Evolutionary conservation across 495 filamentous ascomycete genomes (phyloP).

Genomic region (Penicillium angulare): DNA sequence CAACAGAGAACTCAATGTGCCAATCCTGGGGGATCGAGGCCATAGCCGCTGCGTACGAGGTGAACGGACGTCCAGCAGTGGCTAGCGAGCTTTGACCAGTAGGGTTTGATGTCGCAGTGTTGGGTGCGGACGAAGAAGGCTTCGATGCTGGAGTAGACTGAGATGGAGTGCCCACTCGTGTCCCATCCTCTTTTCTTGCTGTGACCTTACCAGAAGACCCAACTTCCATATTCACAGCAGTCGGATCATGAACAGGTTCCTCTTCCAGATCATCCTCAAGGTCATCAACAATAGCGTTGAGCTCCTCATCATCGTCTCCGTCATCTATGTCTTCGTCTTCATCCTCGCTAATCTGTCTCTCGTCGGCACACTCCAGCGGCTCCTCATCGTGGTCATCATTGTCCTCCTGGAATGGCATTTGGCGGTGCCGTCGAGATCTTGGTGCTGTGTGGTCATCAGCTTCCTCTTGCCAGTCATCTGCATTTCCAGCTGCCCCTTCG

Average conservation of each 20-base stretch:
- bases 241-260: constrained; percentile 68
- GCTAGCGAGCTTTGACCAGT: constrained; percentile 37
- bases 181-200: constrained; percentile 95
- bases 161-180: constrained; percentile 81
- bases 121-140: constrained; percentile 43
- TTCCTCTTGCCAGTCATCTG: neutral
- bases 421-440: constrained; percentile 45
- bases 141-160: constrained; percentile 54
- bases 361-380: constrained; percentile 90
- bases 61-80: constrained; percentile 47
- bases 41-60: constrained; percentile 82
- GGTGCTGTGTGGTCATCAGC: constrained; percentile 12
- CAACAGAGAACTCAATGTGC: constrained; percentile 95
- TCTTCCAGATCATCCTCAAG: constrained; percentile 87
- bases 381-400: constrained; percentile 56
- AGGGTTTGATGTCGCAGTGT: constrained; percentile 19
- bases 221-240: constrained; percentile 90
- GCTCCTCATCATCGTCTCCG: constrained; percentile 60
- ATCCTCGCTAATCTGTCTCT: constrained; percentile 80
- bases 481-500: constrained; percentile 21
- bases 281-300: constrained; percentile 88
- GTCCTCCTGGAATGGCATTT: constrained; percentile 50
- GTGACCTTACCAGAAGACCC: constrained; percentile 89
- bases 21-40: constrained; percentile 78
- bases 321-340: constrained; percentile 68